These are phyloP conservation scores for Fusarium zealandicum DNA, from an alignment of 2,329 filamentous ascomycete species.

Conservation along the genomic window DNA sequence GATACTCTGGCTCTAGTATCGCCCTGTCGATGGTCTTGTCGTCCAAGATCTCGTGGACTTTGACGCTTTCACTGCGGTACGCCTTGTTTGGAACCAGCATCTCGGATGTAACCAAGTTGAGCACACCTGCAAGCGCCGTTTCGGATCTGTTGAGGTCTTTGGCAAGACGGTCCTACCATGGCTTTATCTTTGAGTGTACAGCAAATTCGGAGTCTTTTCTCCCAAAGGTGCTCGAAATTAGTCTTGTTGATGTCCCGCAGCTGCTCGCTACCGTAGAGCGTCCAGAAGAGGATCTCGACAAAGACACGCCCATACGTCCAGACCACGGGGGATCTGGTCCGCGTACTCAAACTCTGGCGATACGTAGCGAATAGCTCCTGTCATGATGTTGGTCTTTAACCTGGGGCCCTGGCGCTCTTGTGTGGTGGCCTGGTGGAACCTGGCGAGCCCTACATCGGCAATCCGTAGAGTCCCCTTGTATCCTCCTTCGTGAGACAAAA, in stretches of 20 bases:
- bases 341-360: background rate
- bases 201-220: accelerated
- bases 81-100: background rate
- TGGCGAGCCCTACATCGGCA: background rate
- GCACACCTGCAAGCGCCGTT: background rate
- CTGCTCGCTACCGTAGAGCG: background rate
- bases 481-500: background rate
- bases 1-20: background rate
- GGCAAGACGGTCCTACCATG: background rate
- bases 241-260: background rate
- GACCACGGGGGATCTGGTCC: background rate
- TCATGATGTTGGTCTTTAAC: background rate
- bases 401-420: background rate
- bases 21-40: background rate
- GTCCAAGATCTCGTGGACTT: background rate
- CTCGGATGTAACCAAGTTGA: accelerated
- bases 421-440: background rate
- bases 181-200: background rate
- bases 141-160: background rate
- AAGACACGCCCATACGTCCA: slow-evolving; percentile 9
- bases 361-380: background rate
- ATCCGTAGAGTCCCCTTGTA: background rate
- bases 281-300: slow-evolving; percentile 5
- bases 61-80: background rate
- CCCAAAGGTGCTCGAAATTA: background rate